Base-by-base conservation (phyloP, 331 rosid genomes). In the Malus hybrid region DNA sequence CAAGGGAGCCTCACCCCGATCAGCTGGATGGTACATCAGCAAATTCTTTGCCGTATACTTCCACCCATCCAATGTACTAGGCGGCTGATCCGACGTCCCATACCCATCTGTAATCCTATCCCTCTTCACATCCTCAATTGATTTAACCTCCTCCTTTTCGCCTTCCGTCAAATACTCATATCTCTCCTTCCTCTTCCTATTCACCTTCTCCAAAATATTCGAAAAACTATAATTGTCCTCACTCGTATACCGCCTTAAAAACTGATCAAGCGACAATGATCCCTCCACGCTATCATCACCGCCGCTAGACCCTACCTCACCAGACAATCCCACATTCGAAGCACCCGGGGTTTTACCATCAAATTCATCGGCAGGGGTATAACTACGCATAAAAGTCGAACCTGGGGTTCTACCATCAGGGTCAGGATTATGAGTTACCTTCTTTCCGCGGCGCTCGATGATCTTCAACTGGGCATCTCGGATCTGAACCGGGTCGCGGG, bases 151-250 rank as follows among this genome's bases (percentile, higher is more conserved):
- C 29, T 83, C 87, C 24, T 84, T 85, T 69, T 90, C 90, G 11
- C 96, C 93, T 78, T 90, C 97, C 13, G 76, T 77, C 86, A 94
- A 76, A 79, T 83, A 89, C 27, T 76, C 92, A 80, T 74, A 87
- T 65, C 97, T 83, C 79, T 94, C 99, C 75, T 94, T 92, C 88
- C 99, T 92, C 93, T 94, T 94, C 93, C 91, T 84, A 85, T 94
- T 94, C 48, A 90, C 97, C 83, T 92, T 92, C 66, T 88, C 97
- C 24, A 94, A 10, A 72, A 94, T 87, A 77, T 89, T 87, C 0
- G 97, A 86, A 76, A 94, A 94, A 63, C 97, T 90, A 24, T 85
- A 31, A 81, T 90, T 94, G 54, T 92, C 99, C 90, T 94, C 97
- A 70, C 99, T 94, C 0, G 99, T 94, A 60, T 92, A 90, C 78